Evolutionary conservation across 345 rosid genomes (phyloP).

Genomic region (Alliaria petiolata): DNA sequence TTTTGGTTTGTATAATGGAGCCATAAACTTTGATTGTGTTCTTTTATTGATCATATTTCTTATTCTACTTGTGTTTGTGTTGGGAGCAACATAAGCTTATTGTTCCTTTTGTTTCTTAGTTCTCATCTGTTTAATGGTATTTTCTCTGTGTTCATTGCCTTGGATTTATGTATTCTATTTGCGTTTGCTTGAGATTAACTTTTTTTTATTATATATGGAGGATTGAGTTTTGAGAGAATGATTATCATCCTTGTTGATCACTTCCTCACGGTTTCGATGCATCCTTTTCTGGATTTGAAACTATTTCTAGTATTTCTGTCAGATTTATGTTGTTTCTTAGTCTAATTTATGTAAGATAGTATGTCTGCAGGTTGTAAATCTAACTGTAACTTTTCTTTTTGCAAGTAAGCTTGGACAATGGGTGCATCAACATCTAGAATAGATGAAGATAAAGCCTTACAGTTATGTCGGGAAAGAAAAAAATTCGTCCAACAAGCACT

Average conservation of each 20-base stretch:
- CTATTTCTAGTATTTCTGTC: not conserved
- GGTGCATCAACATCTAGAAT: constrained; percentile 66
- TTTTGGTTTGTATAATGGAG: not conserved
- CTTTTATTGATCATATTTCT: not conserved
- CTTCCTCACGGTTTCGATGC: too few species aligned
- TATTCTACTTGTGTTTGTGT: not conserved
- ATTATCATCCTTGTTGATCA: not conserved
- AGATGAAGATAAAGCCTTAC: constrained; percentile 86
- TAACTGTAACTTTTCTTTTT: not conserved
- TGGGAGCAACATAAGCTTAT: constrained; percentile 1
- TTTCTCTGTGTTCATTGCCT: not conserved
- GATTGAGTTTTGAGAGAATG: not conserved
- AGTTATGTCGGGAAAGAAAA: constrained; percentile 85
- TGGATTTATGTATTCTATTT: not conserved
- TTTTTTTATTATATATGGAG: too few species aligned
- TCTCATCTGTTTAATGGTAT: not conserved
- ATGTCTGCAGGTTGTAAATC: not conserved
- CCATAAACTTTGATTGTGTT: not conserved
- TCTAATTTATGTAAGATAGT: not conserved
- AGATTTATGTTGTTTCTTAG: not conserved
- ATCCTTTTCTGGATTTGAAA: not conserved
- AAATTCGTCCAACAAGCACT: constrained; percentile 84
- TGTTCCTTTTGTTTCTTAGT: not conserved
- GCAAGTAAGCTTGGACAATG: constrained; percentile 38
- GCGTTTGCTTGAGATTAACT: not conserved